Evolutionary conservation across 441 rosid species (phyloP), one percentile per base, ranked within the genome.

Genomic region (Aleurites moluccanus): DNA sequence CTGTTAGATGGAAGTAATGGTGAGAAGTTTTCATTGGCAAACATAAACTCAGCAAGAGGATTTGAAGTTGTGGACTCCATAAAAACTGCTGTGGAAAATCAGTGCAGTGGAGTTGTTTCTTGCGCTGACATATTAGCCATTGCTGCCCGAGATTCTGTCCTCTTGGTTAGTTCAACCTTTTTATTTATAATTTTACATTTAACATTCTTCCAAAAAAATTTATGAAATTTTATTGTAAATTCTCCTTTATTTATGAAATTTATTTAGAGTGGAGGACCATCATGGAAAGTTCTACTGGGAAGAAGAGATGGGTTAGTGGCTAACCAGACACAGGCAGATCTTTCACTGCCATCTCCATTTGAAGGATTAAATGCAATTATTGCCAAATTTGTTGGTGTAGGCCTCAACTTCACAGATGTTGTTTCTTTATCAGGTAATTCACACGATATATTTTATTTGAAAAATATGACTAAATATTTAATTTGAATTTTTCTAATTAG

Each of bases 111-210:
- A 6, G 67, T 86, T 18, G 89, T 92, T 7, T 92, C 93, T 8
- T 90, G 95, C 68, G 86, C 93, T 35, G 94, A 91, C 72, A 67
- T 88, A 67, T 63, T 90, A 27, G 83, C 91, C 75, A 71, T 91
- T 61, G 89, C 92, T 45, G 86, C 92, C 3, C 79, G 89, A 64
- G 84, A 86, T 1, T 84, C 85, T 6, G 86, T 85, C 11, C 65
- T 85, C 57, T 64, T 85, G 80, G 94, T 89, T 85, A 7, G 28
- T 67, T 27, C 33, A 6, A 27, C 15, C 0, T 23, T 21, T 35
- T 35, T 35, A 5, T 35, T 35, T 35, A 35, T 35, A 35, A 21
- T 4, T 16, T 23, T 52, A 6, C 16, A 0, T 47, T 33, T 35
- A 4, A 35, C 5, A 35, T 4, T 4, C 6, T 6, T 35, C 38